phyloP scores from a whole-genome alignment of 441 rosid genomes.

The Monsonia emarginata region DNA sequence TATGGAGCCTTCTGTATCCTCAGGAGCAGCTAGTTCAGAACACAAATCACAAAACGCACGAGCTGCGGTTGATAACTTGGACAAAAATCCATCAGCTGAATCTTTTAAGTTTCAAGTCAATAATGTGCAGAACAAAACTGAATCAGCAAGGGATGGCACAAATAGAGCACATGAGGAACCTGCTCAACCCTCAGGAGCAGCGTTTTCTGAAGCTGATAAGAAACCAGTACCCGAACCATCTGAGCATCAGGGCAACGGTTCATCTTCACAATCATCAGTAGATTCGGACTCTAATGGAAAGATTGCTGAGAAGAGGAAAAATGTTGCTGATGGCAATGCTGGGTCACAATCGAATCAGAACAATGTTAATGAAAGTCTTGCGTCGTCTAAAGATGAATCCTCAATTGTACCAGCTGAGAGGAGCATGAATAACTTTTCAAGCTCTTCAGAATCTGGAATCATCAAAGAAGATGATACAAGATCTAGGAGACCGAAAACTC shows the following conservation, averaged over 20 bases:
- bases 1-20: background rate
- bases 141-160: background rate
- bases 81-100: background rate
- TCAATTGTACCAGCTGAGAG: constrained; percentile 33
- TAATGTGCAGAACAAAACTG: background rate
- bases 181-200: constrained; percentile 13
- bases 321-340: constrained; percentile 3
- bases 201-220: constrained; percentile 16
- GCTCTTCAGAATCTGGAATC: constrained; percentile 12
- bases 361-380: constrained; percentile 19
- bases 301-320: constrained; percentile 20
- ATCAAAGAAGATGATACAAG: constrained; percentile 17
- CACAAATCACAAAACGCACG: background rate
- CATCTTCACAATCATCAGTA: constrained; percentile 35
- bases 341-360: background rate
- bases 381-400: constrained; percentile 15
- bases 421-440: constrained; percentile 16
- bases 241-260: constrained; percentile 25
- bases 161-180: constrained; percentile 8
- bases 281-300: constrained; percentile 34
- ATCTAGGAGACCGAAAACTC: constrained; percentile 21
- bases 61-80: background rate
- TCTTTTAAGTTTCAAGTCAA: background rate
- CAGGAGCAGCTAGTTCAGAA: background rate
- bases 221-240: constrained; percentile 17